Evolutionary conservation across 164 flowering plant genomes (phyloP).

Genomic region (Vitis rupestris): DNA sequence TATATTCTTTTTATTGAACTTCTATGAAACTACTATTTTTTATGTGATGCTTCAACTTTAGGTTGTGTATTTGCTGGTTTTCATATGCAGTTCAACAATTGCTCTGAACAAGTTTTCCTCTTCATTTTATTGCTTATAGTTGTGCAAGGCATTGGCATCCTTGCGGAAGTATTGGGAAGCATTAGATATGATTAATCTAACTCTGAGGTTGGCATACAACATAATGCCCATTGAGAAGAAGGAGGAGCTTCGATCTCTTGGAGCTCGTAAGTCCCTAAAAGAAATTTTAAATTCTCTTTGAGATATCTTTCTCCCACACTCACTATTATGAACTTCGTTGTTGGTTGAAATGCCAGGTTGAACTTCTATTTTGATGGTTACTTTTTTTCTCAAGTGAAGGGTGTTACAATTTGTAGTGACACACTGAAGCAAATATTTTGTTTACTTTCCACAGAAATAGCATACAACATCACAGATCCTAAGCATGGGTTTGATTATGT

Average conservation of each 20-base stretch:
- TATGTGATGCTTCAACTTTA: no score
- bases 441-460: slow-evolving; percentile 46
- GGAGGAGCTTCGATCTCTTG: slow-evolving; percentile 73
- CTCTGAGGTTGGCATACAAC: slow-evolving; percentile 44
- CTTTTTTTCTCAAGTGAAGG: background rate
- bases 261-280: slow-evolving; percentile 59
- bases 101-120: background rate
- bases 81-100: background rate
- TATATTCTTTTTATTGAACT: background rate
- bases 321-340: background rate
- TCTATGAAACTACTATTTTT: background rate
- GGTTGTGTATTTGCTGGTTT: background rate
- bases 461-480: slow-evolving; percentile 64
- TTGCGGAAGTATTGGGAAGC: slow-evolving; percentile 71
- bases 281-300: background rate
- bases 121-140: slow-evolving; percentile 28
- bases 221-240: slow-evolving; percentile 49
- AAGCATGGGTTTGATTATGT: slow-evolving; percentile 59
- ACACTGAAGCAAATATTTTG: background rate
- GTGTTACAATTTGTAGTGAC: background rate
- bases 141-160: slow-evolving; percentile 69
- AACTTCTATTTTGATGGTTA: background rate
- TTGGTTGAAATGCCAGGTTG: background rate
- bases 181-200: slow-evolving; percentile 57
- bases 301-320: no score